Evolutionary conservation across 139 green algal species (phyloP).

Genomic region (Picocystis salinarum): DNA sequence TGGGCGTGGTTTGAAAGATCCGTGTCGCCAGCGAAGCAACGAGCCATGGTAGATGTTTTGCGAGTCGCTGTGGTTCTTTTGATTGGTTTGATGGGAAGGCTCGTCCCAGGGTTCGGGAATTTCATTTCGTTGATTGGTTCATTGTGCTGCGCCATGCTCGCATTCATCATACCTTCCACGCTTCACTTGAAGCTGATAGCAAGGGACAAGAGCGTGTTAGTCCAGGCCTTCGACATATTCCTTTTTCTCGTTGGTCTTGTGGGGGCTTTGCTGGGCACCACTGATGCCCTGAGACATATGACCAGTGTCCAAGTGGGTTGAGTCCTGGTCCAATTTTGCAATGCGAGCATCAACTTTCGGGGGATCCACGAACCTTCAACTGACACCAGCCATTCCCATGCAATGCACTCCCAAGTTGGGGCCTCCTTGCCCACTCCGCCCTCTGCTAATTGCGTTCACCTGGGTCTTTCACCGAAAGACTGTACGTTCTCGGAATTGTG

Average conservation of each 20-base stretch:
- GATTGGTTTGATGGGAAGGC: background rate
- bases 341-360: too few species aligned
- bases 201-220: too few species aligned
- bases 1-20: slow-evolving; percentile 1
- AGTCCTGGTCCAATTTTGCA: too few species aligned
- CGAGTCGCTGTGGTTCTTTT: background rate
- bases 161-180: slow-evolving; percentile 15
- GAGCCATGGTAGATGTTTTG: background rate
- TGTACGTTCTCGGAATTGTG: too few species aligned
- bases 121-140: slow-evolving; percentile 21
- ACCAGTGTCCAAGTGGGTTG: too few species aligned
- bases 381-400: too few species aligned
- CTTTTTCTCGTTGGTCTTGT: background rate
- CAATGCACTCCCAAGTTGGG: too few species aligned
- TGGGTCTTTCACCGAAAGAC: too few species aligned
- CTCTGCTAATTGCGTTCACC: too few species aligned
- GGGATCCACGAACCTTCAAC: too few species aligned
- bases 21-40: background rate
- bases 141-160: slow-evolving; percentile 9
- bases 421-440: too few species aligned
- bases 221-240: too few species aligned
- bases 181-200: slow-evolving; percentile 14
- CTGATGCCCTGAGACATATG: background rate
- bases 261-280: background rate
- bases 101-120: slow-evolving; percentile 11